A percentile compares a stretch with the other conserved stretches of the same genome.
phyloP scores from a whole-genome alignment of 495 filamentous ascomycete species.

The Aspergillus sclerotiicarbonarius region DNA sequence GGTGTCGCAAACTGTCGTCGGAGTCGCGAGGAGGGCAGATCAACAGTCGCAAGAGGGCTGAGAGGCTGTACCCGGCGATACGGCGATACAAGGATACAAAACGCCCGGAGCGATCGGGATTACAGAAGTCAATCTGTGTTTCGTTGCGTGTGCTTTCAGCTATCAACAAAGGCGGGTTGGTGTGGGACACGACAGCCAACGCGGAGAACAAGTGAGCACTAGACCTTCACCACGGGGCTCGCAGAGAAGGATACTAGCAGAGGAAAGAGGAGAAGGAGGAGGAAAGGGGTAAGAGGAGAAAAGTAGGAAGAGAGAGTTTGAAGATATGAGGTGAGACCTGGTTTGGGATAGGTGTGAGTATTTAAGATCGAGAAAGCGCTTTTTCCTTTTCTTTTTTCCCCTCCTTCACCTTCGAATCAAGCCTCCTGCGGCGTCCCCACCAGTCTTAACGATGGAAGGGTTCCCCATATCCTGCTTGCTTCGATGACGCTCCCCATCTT shows the following conservation, averaged over 20 bases:
- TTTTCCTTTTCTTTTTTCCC: slow-evolving; percentile 1
- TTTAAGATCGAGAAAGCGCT: not conserved
- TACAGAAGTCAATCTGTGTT: slow-evolving; percentile 23
- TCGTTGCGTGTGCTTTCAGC: slow-evolving; percentile 14
- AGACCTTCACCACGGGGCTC: slow-evolving; percentile 1
- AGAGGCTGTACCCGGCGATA: slow-evolving; percentile 13
- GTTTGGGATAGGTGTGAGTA: slow-evolving; percentile 3
- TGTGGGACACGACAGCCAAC: slow-evolving; percentile 7
- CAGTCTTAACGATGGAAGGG: not conserved
- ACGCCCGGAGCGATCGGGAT: slow-evolving; percentile 11
- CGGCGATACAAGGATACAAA: slow-evolving; percentile 19
- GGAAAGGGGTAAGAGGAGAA: not conserved
- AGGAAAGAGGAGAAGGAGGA: slow-evolving; percentile 3
- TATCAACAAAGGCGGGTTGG: slow-evolving; percentile 15
- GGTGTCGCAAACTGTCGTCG: slow-evolving; percentile 5
- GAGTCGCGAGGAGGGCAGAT: not conserved
- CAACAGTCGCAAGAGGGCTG: slow-evolving; percentile 11
- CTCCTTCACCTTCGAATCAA: not conserved
- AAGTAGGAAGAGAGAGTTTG: not conserved
- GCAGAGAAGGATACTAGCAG: slow-evolving; percentile 1
- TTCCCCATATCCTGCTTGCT: not conserved
- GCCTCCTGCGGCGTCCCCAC: slow-evolving; percentile 1
- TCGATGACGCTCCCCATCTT: not conserved
- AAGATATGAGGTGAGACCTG: not conserved
- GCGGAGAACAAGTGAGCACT: slow-evolving; percentile 2